Conservation (phyloP, 2,329 filamentous ascomycete species). For the Curvularia eragrostidis region DNA sequence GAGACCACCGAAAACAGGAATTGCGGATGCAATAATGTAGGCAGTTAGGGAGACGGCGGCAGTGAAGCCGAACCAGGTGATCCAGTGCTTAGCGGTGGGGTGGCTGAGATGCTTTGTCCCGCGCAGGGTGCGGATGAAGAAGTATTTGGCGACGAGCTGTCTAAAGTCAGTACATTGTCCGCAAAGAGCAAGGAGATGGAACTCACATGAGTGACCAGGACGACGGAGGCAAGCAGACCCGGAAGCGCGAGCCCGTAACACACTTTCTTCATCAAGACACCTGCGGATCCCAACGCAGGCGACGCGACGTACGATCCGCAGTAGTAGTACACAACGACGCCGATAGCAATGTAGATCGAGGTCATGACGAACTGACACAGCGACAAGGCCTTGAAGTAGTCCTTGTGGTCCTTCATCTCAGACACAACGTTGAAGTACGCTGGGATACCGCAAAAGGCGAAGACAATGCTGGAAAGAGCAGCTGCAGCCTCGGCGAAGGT, state of each 20-base stretch:
- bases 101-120: conserved; percentile 67
- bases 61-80: conserved; percentile 35
- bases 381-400: conserved; percentile 64
- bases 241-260: conserved; percentile 73
- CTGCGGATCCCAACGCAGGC: conserved; percentile 70
- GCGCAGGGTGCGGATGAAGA: conserved; percentile 73
- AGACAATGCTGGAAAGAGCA: conserved; percentile 33
- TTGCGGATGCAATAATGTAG: conserved; percentile 36
- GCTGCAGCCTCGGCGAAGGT: conserved; percentile 28
- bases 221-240: conserved; percentile 34
- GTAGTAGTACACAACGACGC: conserved; percentile 71
- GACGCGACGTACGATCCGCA: conserved; percentile 67
- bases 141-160: conserved; percentile 36
- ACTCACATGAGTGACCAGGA: conserved; percentile 33
- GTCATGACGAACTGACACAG: conserved; percentile 67
- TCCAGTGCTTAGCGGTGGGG: conserved; percentile 36
- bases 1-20: conserved; percentile 39
- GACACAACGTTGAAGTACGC: conserved; percentile 72
- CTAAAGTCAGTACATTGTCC: neutral
- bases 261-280: conserved; percentile 63
- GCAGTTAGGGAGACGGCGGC: conserved; percentile 23
- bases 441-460: conserved; percentile 61
- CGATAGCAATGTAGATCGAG: conserved; percentile 68
- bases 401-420: conserved; percentile 66
- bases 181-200: neutral